phyloP scores from a whole-genome alignment of 208 protist species.

The Phytomonas sp. region DNA sequence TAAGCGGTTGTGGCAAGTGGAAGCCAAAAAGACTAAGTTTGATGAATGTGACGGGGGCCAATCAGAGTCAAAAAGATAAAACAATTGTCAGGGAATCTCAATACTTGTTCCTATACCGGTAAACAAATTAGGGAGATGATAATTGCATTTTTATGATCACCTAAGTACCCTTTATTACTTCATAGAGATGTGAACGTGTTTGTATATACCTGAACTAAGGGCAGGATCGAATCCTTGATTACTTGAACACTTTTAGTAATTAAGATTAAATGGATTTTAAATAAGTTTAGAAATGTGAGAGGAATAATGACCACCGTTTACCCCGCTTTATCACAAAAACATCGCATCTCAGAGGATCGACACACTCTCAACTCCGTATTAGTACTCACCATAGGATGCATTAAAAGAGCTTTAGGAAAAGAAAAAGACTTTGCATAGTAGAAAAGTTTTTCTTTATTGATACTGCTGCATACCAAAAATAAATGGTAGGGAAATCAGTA shows the following conservation, averaged over 20 bases:
- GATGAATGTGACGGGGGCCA: conserved; percentile 39
- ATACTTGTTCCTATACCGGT: conserved; percentile 61
- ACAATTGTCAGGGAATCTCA: conserved; percentile 66
- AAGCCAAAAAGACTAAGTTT: conserved; percentile 41
- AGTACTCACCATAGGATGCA: not conserved
- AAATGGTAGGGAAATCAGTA: not conserved
- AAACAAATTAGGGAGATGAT: conserved; percentile 62
- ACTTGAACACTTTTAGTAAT: too few species aligned
- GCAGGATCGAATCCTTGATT: too few species aligned
- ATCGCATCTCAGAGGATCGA: not conserved
- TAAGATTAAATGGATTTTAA: too few species aligned
- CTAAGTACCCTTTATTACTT: not conserved
- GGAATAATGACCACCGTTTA: not conserved
- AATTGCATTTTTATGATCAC: not conserved
- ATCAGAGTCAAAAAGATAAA: conserved; percentile 46
- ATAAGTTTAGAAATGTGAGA: not conserved
- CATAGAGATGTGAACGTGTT: not conserved
- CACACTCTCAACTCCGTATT: not conserved
- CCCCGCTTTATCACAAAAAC: not conserved
- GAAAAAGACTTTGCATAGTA: not conserved
- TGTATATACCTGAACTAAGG: too few species aligned
- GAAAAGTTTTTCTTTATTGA: not conserved
- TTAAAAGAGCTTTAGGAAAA: not conserved
- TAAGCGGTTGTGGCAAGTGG: conserved; percentile 41
- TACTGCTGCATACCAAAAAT: not conserved